Conservation (phyloP, 2,329 filamentous ascomycete genomes). For the Aaosphaeria arxii region DNA sequence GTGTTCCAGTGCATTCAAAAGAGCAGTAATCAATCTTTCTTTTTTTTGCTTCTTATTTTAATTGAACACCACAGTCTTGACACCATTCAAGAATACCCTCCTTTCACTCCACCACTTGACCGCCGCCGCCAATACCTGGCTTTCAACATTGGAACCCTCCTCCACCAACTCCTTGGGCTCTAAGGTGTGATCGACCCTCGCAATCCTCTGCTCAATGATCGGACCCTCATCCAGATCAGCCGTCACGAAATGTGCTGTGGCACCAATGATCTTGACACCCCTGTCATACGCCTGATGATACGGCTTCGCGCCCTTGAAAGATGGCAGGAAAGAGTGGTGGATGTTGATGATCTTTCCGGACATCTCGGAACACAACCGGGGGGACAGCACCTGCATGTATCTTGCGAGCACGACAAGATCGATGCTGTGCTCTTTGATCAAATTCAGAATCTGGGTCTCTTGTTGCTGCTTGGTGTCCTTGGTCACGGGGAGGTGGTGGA, state of each 20-base stretch:
- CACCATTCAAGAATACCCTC: slow-evolving; percentile 72
- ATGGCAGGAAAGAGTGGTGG: slow-evolving; percentile 82
- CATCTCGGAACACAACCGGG: slow-evolving; percentile 72
- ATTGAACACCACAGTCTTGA: slow-evolving; percentile 76
- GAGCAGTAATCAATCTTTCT: no score
- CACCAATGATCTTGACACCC: slow-evolving; percentile 85
- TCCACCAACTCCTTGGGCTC: slow-evolving; percentile 73
- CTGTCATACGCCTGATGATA: slow-evolving; percentile 86
- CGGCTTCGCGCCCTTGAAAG: slow-evolving; percentile 84
- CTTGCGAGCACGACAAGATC: slow-evolving; percentile 79
- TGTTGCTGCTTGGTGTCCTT: slow-evolving; percentile 74
- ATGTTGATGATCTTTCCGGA: slow-evolving; percentile 88
- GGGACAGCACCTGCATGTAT: slow-evolving; percentile 85
- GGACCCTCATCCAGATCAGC: slow-evolving; percentile 82
- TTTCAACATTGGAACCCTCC: slow-evolving; percentile 81
- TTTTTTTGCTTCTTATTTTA: slow-evolving; percentile 17
- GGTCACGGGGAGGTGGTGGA: slow-evolving; percentile 77
- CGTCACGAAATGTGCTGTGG: slow-evolving; percentile 82
- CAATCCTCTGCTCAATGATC: slow-evolving; percentile 82
- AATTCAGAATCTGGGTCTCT: slow-evolving; percentile 67
- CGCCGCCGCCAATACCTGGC: slow-evolving; percentile 74
- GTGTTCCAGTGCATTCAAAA: no score
- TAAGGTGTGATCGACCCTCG: slow-evolving; percentile 73
- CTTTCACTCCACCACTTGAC: slow-evolving; percentile 83
- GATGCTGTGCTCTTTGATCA: slow-evolving; percentile 66